Conservation (phyloP, 805 yeast genomes). For the Suhomyces kilbournensis region DNA sequence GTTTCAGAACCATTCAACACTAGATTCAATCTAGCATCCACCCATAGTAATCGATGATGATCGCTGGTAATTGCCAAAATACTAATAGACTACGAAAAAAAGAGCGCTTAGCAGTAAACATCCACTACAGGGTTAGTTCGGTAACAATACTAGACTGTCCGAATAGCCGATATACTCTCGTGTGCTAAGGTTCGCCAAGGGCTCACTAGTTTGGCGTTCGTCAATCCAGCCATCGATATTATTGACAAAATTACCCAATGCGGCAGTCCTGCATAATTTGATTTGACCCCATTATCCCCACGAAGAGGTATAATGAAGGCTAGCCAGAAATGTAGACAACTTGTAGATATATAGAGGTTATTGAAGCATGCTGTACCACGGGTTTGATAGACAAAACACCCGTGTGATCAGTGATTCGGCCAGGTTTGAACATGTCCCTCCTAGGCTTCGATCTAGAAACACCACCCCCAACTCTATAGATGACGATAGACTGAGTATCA, state of each 20-base stretch:
- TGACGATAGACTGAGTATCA: constrained; percentile 9
- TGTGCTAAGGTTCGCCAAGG: not conserved
- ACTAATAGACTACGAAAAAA: too few species aligned
- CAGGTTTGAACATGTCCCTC: constrained; percentile 29
- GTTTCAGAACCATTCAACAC: too few species aligned
- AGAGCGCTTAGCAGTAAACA: too few species aligned
- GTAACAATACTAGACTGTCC: not conserved
- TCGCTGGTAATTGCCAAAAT: not conserved
- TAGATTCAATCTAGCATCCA: too few species aligned
- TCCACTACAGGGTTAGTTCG: too few species aligned
- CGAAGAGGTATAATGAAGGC: not conserved
- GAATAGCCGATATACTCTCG: not conserved
- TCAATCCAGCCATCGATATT: not conserved
- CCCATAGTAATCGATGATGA: not conserved
- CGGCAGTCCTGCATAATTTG: constrained; percentile 1
- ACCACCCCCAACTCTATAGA: constrained; percentile 24
- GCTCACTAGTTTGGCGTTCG: not conserved
- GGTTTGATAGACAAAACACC: not conserved
- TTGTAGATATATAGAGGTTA: not conserved
- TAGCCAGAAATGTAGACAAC: not conserved
- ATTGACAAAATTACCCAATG: constrained; percentile 1
- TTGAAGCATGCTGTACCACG: not conserved
- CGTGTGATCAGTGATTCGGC: constrained; percentile 32
- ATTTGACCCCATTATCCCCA: not conserved
- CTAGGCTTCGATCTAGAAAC: constrained; percentile 29